These are phyloP conservation scores for Peterozyma toletana DNA, from an alignment of 805 yeast genomes.

Conservation along the genomic window DNA sequence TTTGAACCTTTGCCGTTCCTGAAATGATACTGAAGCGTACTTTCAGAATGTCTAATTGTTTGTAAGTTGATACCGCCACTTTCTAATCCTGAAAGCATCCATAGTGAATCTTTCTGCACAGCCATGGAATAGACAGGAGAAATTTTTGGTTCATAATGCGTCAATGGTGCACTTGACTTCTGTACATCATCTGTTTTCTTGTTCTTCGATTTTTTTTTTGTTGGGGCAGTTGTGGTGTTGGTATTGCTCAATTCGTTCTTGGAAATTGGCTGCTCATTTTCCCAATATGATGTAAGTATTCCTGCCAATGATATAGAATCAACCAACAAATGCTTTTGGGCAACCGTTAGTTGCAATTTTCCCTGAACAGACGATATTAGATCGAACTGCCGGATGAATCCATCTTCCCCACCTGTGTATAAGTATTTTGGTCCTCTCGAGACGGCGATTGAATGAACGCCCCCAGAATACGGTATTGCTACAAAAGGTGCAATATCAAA, in stretches of 20 bases:
- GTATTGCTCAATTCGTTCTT: constrained; percentile 28
- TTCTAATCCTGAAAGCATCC: constrained; percentile 77
- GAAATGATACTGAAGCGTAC: constrained; percentile 72
- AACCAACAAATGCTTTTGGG: constrained; percentile 83
- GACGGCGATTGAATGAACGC: constrained; percentile 71
- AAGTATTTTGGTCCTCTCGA: constrained; percentile 80
- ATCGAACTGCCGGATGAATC: constrained; percentile 85
- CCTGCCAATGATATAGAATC: constrained; percentile 87
- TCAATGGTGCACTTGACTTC: constrained; percentile 23
- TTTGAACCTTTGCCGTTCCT: constrained; percentile 19
- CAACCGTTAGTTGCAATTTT: constrained; percentile 77
- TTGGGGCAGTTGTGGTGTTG: constrained; percentile 11
- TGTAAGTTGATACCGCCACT: constrained; percentile 86
- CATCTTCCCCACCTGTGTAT: constrained; percentile 94
- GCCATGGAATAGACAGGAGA: constrained; percentile 88
- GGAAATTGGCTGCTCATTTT: constrained; percentile 81
- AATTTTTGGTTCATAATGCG: constrained; percentile 47
- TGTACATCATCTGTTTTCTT: constrained; percentile 16
- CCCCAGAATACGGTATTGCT: constrained; percentile 77
- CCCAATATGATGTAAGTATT: constrained; percentile 82
- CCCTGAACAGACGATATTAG: constrained; percentile 82
- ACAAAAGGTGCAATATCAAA: constrained; percentile 78
- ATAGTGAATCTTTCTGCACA: constrained; percentile 72
- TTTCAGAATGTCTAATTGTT: constrained; percentile 78
- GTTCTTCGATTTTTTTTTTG: constrained; percentile 19